A percentile compares a stretch with the other conserved stretches of the same genome.
Evolutionary conservation across 805 yeast genomes (phyloP).

Genomic region (Pichia thaimueangensis): DNA sequence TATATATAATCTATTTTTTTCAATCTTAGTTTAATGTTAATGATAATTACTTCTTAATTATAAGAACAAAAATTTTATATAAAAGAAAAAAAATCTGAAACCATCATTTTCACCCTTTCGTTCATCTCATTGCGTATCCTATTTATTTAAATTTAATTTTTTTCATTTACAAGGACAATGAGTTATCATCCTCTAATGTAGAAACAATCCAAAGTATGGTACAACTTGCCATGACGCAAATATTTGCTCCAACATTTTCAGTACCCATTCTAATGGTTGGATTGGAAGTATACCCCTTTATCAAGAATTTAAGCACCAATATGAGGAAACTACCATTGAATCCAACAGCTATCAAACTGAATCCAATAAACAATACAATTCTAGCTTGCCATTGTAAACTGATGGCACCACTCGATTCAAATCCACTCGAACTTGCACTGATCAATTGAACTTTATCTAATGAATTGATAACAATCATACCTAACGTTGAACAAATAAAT

Average conservation of each 20-base stretch:
- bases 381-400: constrained; percentile 87
- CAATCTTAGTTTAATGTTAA: too few relatives aligned
- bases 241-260: constrained; percentile 75
- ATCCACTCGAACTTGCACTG: constrained; percentile 17
- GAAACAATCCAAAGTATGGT: constrained; percentile 89
- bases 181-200: constrained; percentile 92
- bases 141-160: too few relatives aligned
- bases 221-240: constrained; percentile 81
- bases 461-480: constrained; percentile 76
- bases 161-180: constrained; percentile 50
- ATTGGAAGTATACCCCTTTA: constrained; percentile 64
- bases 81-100: too few relatives aligned
- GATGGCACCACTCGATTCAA: constrained; percentile 27
- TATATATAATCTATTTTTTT: too few relatives aligned
- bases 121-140: too few relatives aligned
- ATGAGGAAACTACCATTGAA: constrained; percentile 88
- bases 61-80: too few relatives aligned
- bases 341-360: constrained; percentile 89
- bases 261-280: constrained; percentile 95
- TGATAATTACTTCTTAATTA: too few relatives aligned
- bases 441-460: constrained; percentile 54
- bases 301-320: constrained; percentile 72
- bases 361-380: constrained; percentile 83
- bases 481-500: constrained; percentile 76
- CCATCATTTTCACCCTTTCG: too few relatives aligned